Evolutionary conservation across 2,329 filamentous ascomycete species (phyloP).

Genomic region (Colletotrichum sojae): DNA sequence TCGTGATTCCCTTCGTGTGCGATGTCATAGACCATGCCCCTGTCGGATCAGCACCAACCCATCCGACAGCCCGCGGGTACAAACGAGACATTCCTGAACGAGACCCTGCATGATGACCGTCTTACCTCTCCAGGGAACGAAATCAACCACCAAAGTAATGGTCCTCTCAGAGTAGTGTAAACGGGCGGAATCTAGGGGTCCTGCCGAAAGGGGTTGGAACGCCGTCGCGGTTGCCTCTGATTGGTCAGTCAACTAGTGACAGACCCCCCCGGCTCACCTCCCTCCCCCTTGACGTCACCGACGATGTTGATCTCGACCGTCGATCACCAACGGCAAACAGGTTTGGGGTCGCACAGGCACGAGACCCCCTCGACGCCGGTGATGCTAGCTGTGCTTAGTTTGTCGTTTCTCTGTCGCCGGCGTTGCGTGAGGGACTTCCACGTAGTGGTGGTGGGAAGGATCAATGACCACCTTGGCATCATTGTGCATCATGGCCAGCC

Average conservation of each 20-base stretch:
- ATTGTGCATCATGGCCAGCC: slow-evolving; percentile 37
- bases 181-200: slow-evolving; percentile 38
- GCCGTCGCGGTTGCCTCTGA: slow-evolving; percentile 11
- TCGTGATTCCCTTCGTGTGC: slow-evolving; percentile 1
- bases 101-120: slow-evolving; percentile 31
- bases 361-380: slow-evolving; percentile 11
- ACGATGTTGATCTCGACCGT: slow-evolving; percentile 27
- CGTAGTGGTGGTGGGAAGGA: neutral
- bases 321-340: slow-evolving; percentile 35
- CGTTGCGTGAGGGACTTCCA: neutral
- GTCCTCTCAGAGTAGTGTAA: neutral
- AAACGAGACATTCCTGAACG: slow-evolving; percentile 21
- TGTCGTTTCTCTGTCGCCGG: neutral
- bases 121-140: neutral
- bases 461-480: slow-evolving; percentile 35
- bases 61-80: neutral
- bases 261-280: slow-evolving; percentile 3
- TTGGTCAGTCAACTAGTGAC: neutral
- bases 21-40: slow-evolving; percentile 27
- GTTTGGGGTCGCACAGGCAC: slow-evolving; percentile 31
- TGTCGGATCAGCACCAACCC: slow-evolving; percentile 2
- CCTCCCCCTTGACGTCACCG: slow-evolving; percentile 31
- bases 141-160: neutral
- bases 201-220: slow-evolving; percentile 20
- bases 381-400: neutral